These are phyloP conservation scores for Peronospora farinosa DNA, from an alignment of 352 stramenopile species.

Conservation along the genomic window DNA sequence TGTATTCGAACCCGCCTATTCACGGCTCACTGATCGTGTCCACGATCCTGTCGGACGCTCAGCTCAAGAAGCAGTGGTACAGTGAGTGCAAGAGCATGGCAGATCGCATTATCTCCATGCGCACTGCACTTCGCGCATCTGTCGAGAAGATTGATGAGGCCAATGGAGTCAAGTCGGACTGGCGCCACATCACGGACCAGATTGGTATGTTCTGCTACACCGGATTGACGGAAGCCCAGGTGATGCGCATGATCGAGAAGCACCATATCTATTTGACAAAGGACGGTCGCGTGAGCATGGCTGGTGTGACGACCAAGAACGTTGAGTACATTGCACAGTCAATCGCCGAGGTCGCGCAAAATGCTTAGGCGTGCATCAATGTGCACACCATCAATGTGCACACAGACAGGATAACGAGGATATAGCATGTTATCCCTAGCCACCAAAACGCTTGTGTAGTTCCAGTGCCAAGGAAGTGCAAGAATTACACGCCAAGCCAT, in stretches of 20 bases:
- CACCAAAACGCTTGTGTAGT: not conserved
- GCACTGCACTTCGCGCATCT: constrained; percentile 67
- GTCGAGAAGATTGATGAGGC: constrained; percentile 78
- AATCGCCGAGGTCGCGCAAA: constrained; percentile 91
- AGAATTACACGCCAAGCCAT: constrained; percentile 18
- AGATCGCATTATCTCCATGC: constrained; percentile 94
- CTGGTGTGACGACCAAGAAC: constrained; percentile 94
- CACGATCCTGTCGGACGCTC: constrained; percentile 91
- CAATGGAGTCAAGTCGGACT: constrained; percentile 84
- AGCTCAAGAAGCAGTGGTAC: constrained; percentile 91
- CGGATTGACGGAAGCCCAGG: constrained; percentile 92
- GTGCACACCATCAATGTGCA: not conserved
- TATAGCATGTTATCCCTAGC: not conserved
- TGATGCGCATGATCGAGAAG: constrained; percentile 90
- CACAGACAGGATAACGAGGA: not conserved
- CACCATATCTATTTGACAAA: constrained; percentile 98
- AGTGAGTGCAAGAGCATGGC: constrained; percentile 95
- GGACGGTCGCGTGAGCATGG: constrained; percentile 97
- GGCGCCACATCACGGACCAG: constrained; percentile 97
- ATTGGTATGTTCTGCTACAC: constrained; percentile 99
- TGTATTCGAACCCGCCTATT: constrained; percentile 99
- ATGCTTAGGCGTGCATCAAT: constrained; percentile 42
- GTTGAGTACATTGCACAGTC: constrained; percentile 93
- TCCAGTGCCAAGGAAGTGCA: constrained; percentile 18
- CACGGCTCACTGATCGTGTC: constrained; percentile 97